Percentiles rank a stretch among this genome's conserved stretches.
Evolutionary conservation across 176 grass and related monocot genomes (phyloP).

Genomic region (Phragmites australis): DNA sequence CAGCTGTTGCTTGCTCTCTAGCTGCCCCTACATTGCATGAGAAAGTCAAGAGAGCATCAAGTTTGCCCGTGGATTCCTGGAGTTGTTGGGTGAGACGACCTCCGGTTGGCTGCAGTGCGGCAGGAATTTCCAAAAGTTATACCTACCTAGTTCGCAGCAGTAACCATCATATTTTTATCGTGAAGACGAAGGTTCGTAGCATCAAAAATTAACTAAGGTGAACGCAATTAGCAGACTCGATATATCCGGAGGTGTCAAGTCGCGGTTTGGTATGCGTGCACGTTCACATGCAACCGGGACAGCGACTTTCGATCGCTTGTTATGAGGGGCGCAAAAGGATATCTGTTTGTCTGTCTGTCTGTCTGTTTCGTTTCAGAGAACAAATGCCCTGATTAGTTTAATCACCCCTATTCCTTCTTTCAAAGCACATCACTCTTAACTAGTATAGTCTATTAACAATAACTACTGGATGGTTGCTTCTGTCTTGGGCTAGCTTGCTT

Average conservation of each 20-base stretch:
- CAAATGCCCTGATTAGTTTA: slow-evolving; percentile 22
- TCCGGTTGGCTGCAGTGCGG: slow-evolving; percentile 19
- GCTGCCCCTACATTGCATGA: neutral
- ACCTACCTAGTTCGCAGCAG: neutral
- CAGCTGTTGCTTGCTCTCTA: neutral
- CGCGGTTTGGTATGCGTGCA: slow-evolving; percentile 27
- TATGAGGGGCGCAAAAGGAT: neutral
- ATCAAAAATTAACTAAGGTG: slow-evolving; percentile 21
- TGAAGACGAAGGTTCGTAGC: neutral
- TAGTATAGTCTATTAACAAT: neutral
- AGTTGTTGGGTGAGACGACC: slow-evolving; percentile 9
- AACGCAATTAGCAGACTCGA: neutral
- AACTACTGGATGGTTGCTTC: neutral
- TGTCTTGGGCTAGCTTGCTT: neutral
- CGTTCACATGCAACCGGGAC: slow-evolving; percentile 1
- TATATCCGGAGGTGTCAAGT: neutral
- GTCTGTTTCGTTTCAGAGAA: neutral
- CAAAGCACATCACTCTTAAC: neutral
- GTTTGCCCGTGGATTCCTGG: slow-evolving; percentile 38
- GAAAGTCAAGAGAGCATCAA: slow-evolving; percentile 24
- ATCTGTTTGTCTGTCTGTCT: neutral
- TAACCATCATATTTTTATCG: neutral
- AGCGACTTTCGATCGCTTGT: neutral
- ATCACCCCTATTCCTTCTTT: neutral
- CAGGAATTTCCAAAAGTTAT: slow-evolving; percentile 37